Conservation (phyloP, 495 filamentous ascomycete genomes). For the Tuber microsphaerosporum region DNA sequence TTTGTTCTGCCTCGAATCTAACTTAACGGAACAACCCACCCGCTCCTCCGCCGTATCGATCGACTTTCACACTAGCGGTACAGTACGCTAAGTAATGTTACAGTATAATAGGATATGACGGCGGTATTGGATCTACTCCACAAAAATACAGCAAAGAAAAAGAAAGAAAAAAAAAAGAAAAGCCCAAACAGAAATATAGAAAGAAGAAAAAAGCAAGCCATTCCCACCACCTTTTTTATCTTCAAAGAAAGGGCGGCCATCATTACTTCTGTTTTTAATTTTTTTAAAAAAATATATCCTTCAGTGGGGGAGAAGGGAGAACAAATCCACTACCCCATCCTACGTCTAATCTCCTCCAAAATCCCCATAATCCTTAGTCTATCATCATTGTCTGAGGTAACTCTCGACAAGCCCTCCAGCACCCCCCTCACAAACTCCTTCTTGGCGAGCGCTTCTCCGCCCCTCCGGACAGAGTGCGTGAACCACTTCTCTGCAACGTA, state of each 20-base stretch:
- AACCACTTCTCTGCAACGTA: constrained; percentile 60
- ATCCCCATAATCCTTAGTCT: constrained; percentile 28
- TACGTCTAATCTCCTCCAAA: constrained; percentile 32
- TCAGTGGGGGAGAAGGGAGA: neutral
- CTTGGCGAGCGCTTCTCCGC: constrained; percentile 42
- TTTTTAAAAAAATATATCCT: neutral
- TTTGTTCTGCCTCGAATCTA: neutral
- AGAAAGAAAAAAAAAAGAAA: neutral
- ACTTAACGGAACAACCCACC: neutral
- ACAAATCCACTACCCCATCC: constrained; percentile 22
- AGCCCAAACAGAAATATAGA: neutral
- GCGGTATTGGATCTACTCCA: neutral
- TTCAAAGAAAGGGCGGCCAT: neutral
- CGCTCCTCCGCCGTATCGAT: neutral
- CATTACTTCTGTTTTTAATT: neutral
- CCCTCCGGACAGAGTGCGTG: constrained; percentile 52
- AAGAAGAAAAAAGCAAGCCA: neutral
- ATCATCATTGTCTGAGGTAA: constrained; percentile 17
- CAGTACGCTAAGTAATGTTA: neutral
- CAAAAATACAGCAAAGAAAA: neutral
- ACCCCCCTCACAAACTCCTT: constrained; percentile 42
- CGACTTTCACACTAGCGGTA: neutral
- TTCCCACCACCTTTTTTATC: neutral
- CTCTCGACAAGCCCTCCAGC: constrained; percentile 23
- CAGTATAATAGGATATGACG: neutral